These are phyloP conservation scores for Apodospora peruviana DNA, from an alignment of 495 filamentous ascomycete species.

Conservation along the genomic window DNA sequence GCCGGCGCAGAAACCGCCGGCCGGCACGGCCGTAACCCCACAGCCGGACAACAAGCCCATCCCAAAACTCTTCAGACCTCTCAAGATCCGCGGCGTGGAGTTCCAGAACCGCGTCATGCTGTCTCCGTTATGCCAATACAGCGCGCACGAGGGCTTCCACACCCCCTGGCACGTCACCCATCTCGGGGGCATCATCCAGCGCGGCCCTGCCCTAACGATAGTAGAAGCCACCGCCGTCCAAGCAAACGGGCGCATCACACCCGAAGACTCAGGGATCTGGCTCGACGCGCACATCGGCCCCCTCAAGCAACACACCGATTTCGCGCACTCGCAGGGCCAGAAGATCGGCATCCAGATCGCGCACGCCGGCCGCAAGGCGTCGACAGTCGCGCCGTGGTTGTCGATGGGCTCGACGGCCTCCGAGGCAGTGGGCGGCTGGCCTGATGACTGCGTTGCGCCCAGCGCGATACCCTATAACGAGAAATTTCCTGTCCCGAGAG, in stretches of 20 bases:
- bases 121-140: conserved; percentile 61
- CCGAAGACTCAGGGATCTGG: conserved; percentile 68
- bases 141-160: conserved; percentile 44
- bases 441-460: conserved; percentile 56
- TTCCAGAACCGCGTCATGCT: conserved; percentile 59
- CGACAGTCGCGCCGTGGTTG: conserved; percentile 60
- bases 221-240: conserved; percentile 69
- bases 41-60: conserved; percentile 50
- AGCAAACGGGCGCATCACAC: conserved; percentile 72
- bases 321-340: conserved; percentile 63
- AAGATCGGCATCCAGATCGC: conserved; percentile 70
- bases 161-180: conserved; percentile 31
- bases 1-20: conserved; percentile 56
- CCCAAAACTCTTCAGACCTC: conserved; percentile 60
- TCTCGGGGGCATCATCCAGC: conserved; percentile 45
- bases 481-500: conserved; percentile 34
- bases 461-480: conserved; percentile 33
- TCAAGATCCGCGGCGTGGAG: conserved; percentile 52
- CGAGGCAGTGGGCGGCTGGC: conserved; percentile 57
- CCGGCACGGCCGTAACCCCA: conserved; percentile 59
- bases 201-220: conserved; percentile 60
- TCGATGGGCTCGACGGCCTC: conserved; percentile 31
- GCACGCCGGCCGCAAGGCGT: conserved; percentile 74
- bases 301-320: conserved; percentile 57
- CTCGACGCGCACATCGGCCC: conserved; percentile 63